Evolutionary conservation across 129 eudicot species (phyloP).

Genomic region (Heracleum sosnowskyi): DNA sequence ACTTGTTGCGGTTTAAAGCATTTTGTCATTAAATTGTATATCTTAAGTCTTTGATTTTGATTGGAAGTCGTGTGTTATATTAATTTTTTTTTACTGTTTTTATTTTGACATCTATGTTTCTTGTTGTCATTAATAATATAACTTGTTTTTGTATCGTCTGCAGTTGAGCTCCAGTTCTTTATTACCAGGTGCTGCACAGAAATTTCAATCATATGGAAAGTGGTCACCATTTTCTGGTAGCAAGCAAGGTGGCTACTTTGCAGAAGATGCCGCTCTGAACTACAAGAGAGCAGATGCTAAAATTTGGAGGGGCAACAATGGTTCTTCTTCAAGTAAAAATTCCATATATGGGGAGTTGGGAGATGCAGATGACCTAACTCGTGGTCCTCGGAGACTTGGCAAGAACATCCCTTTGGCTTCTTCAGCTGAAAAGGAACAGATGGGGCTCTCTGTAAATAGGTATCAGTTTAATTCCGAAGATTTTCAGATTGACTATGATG

Average conservation of each 20-base stretch:
- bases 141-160: neutral
- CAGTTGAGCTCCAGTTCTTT: conserved; percentile 54
- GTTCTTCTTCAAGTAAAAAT: conserved; percentile 37
- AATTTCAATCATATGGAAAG: conserved; percentile 32
- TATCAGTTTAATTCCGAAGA: conserved; percentile 49
- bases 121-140: neutral
- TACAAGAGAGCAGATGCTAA: conserved; percentile 35
- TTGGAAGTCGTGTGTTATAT: neutral
- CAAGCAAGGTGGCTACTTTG: conserved; percentile 34
- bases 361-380: conserved; percentile 37
- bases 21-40: neutral
- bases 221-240: conserved; percentile 29
- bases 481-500: conserved; percentile 41
- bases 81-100: neutral
- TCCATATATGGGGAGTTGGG: conserved; percentile 41
- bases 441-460: conserved; percentile 14
- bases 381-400: conserved; percentile 66
- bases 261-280: conserved; percentile 35
- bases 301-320: conserved; percentile 43
- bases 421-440: conserved; percentile 31
- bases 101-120: neutral
- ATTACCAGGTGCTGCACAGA: conserved; percentile 28
- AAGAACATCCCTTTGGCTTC: conserved; percentile 11
- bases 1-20: neutral
- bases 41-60: neutral